A percentile compares a stretch with the other conserved stretches of the same genome.
Evolutionary conservation across 305 asterid genomes (phyloP).

Genomic region (Fraxinus greggii): DNA sequence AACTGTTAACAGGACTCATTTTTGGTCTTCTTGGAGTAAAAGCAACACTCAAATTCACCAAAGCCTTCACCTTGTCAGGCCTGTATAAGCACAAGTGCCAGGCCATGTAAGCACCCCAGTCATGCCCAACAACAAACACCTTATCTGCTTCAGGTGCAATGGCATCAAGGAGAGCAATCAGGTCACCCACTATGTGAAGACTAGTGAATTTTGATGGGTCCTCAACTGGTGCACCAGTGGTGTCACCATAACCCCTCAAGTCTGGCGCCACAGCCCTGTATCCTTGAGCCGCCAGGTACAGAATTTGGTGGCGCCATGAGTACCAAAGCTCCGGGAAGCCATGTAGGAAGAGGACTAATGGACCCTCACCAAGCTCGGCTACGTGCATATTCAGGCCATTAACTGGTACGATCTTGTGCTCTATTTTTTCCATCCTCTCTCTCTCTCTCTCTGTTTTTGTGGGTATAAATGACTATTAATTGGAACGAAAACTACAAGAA

Average conservation of each 20-base stretch:
- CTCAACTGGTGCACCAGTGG: constrained; percentile 44
- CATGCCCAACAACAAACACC: constrained; percentile 65
- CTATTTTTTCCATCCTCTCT: constrained; percentile 37
- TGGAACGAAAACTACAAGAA: too few species aligned
- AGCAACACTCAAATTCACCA: constrained; percentile 46
- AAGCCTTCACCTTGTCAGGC: constrained; percentile 50
- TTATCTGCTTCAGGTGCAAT: constrained; percentile 29
- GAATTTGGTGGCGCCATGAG: constrained; percentile 65
- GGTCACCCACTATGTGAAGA: constrained; percentile 53
- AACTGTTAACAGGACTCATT: constrained; percentile 27
- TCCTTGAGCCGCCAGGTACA: constrained; percentile 51
- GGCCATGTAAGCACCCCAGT: constrained; percentile 58
- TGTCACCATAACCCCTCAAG: constrained; percentile 59
- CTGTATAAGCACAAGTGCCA: constrained; percentile 51
- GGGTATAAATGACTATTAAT: neutral
- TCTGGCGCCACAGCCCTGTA: constrained; percentile 58
- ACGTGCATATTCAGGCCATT: constrained; percentile 54
- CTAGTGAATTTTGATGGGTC: constrained; percentile 46
- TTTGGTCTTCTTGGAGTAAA: constrained; percentile 31
- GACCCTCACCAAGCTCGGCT: constrained; percentile 55
- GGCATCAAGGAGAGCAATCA: constrained; percentile 39
- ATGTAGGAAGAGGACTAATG: constrained; percentile 55
- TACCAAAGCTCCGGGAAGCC: constrained; percentile 67
- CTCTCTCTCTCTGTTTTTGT: neutral
- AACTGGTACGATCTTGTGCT: constrained; percentile 36